Evolutionary conservation across 2,329 filamentous ascomycete species (phyloP).

Genomic region (Penicillium sp.): DNA sequence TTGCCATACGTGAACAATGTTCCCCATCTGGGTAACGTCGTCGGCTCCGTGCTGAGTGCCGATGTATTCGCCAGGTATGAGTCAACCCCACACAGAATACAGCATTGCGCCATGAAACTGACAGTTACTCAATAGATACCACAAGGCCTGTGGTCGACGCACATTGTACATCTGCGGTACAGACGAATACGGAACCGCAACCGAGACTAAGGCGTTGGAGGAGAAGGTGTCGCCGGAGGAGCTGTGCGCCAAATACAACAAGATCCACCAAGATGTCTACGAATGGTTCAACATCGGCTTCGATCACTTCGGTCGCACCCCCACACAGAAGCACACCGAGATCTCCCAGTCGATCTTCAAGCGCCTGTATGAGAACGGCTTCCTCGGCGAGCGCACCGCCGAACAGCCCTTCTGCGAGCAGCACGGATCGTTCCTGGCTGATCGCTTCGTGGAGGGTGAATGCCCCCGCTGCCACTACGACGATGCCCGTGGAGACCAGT

Average conservation of each 20-base stretch:
- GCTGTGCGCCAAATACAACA: slow-evolving; percentile 90
- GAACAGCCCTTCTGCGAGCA: slow-evolving; percentile 86
- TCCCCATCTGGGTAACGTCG: slow-evolving; percentile 84
- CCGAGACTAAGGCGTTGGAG: slow-evolving; percentile 91
- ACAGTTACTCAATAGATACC: slow-evolving; percentile 57
- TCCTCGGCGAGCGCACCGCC: slow-evolving; percentile 80
- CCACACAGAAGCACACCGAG: slow-evolving; percentile 81
- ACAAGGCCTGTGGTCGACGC: slow-evolving; percentile 73
- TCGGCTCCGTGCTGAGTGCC: slow-evolving; percentile 82
- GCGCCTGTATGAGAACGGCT: slow-evolving; percentile 84
- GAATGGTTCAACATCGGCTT: slow-evolving; percentile 96
- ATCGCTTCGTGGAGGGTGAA: slow-evolving; percentile 62
- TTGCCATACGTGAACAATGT: slow-evolving; percentile 80
- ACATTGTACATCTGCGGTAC: slow-evolving; percentile 85
- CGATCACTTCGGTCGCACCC: slow-evolving; percentile 91
- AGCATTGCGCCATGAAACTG: slow-evolving; percentile 38
- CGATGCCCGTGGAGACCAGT: slow-evolving; percentile 72
- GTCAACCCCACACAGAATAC: slow-evolving; percentile 27
- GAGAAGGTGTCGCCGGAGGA: slow-evolving; percentile 78
- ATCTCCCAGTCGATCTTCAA: slow-evolving; percentile 91
- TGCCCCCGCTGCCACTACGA: slow-evolving; percentile 58
- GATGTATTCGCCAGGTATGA: slow-evolving; percentile 69
- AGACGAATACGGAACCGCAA: slow-evolving; percentile 94
- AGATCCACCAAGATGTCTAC: slow-evolving; percentile 85
- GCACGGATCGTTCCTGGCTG: slow-evolving; percentile 66